phyloP scores from a whole-genome alignment of 129 eudicot species.

The Helianthus annuus region DNA sequence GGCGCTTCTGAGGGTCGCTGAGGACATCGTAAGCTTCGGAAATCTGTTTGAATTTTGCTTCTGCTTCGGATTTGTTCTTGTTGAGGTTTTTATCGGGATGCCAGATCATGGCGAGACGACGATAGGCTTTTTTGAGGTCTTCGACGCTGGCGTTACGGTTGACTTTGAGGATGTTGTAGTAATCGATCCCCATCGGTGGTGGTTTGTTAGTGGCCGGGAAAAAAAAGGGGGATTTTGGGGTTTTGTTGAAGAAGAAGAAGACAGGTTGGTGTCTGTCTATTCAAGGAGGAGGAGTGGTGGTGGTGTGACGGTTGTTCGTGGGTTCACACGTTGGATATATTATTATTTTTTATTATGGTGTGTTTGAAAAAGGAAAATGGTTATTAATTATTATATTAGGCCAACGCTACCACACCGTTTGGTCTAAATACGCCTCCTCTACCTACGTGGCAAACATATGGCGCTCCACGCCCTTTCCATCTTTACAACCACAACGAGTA shows the following conservation, averaged over 20 bases:
- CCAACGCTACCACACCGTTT: no score
- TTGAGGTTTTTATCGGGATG: conserved; percentile 70
- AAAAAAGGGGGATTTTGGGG: background rate
- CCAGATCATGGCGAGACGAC: conserved; percentile 89
- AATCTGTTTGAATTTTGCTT: conserved; percentile 85
- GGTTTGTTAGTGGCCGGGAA: conserved; percentile 20
- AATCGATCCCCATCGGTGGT: conserved; percentile 68
- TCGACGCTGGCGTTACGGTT: conserved; percentile 87
- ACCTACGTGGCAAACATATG: no score
- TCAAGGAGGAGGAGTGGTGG: conserved; percentile 24
- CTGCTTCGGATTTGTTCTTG: conserved; percentile 62
- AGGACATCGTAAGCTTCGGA: conserved; percentile 94
- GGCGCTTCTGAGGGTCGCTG: conserved; percentile 92
- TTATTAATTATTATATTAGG: background rate
- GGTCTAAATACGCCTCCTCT: no score
- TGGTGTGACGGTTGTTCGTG: conserved; percentile 44
- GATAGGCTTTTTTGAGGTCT: conserved; percentile 78
- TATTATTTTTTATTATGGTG: background rate
- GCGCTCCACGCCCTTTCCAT: no score
- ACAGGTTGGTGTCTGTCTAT: conserved; percentile 29
- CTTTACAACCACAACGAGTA: no score
- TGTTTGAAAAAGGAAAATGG: background rate
- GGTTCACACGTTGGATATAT: conserved; percentile 13
- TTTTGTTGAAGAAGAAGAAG: conserved; percentile 28
- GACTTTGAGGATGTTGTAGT: conserved; percentile 85